A percentile compares a stretch with the other conserved stretches of the same genome.
These are phyloP conservation scores for Pichia pseudocactophila DNA, from an alignment of 805 yeast genomes.

Conservation along the genomic window DNA sequence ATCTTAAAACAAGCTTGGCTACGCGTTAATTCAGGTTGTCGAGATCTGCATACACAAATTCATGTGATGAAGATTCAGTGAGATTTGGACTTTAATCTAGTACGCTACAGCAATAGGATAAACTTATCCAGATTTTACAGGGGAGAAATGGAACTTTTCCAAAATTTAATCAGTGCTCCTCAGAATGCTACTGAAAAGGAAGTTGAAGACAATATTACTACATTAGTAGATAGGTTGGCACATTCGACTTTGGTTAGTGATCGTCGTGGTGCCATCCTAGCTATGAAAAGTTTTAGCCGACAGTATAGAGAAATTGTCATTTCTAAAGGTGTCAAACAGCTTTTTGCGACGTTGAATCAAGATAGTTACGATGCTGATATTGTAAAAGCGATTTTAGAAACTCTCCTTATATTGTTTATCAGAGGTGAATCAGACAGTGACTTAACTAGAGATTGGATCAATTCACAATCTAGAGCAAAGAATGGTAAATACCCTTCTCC, in stretches of 20 bases:
- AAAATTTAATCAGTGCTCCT: slow-evolving; percentile 28
- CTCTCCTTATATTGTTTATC: slow-evolving; percentile 71
- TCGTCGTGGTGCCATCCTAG: slow-evolving; percentile 83
- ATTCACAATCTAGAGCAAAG: slow-evolving; percentile 62
- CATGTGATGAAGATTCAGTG: too few relatives aligned
- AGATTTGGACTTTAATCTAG: too few relatives aligned
- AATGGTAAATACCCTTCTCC: slow-evolving; percentile 80
- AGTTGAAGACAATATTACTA: slow-evolving; percentile 75
- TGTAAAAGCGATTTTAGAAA: slow-evolving; percentile 75
- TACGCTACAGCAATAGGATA: too few relatives aligned
- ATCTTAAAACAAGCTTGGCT: too few relatives aligned
- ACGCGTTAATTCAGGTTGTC: too few relatives aligned
- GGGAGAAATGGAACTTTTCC: slow-evolving; percentile 25
- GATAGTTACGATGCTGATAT: slow-evolving; percentile 62
- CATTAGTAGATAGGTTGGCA: slow-evolving; percentile 77
- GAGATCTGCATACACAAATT: too few relatives aligned
- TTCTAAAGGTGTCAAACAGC: slow-evolving; percentile 72
- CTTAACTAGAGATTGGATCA: slow-evolving; percentile 57
- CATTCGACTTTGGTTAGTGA: slow-evolving; percentile 79
- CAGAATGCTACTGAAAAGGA: slow-evolving; percentile 28
- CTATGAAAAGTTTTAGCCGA: slow-evolving; percentile 80
- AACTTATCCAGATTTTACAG: too few relatives aligned
- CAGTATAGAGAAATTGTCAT: slow-evolving; percentile 86
- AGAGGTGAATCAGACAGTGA: slow-evolving; percentile 55
- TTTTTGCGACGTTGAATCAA: slow-evolving; percentile 53